phyloP scores from a whole-genome alignment of 176 grass and related monocot genomes.

The Rhynchospora pubera region DNA sequence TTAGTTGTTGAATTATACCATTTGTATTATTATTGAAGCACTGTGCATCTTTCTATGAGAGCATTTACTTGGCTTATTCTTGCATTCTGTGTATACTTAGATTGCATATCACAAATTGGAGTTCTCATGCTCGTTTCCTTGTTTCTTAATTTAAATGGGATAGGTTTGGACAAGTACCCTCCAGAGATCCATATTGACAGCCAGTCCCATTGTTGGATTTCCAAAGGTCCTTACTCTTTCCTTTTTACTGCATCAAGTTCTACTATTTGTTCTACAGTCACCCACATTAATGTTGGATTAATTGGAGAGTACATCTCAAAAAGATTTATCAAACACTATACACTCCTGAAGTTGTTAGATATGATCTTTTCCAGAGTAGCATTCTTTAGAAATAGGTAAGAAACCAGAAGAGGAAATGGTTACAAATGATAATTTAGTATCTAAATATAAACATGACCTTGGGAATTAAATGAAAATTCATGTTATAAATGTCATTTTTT shows the following conservation, averaged over 20 bases:
- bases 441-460: not conserved
- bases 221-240: conserved; percentile 60
- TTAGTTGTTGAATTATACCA: not conserved
- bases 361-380: not conserved
- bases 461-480: not conserved
- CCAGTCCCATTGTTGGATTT: conserved; percentile 82
- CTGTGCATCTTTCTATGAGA: not conserved
- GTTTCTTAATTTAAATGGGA: conserved; percentile 14
- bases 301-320: not conserved
- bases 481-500: conserved; percentile 7
- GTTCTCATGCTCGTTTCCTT: not conserved
- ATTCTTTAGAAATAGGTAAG: not conserved
- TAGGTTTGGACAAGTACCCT: conserved; percentile 99
- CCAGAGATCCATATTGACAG: conserved; percentile 89
- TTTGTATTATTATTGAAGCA: not conserved
- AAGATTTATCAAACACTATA: not conserved
- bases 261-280: not conserved
- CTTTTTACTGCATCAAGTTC: not conserved
- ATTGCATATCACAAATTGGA: not conserved
- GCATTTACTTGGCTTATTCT: not conserved
- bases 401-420: not conserved
- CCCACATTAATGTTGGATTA: not conserved
- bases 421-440: not conserved
- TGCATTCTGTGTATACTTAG: not conserved
- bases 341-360: not conserved